Evolutionary conservation across 768 basidiomycete genomes (phyloP).

Genomic region (Trametes cinnabarina): DNA sequence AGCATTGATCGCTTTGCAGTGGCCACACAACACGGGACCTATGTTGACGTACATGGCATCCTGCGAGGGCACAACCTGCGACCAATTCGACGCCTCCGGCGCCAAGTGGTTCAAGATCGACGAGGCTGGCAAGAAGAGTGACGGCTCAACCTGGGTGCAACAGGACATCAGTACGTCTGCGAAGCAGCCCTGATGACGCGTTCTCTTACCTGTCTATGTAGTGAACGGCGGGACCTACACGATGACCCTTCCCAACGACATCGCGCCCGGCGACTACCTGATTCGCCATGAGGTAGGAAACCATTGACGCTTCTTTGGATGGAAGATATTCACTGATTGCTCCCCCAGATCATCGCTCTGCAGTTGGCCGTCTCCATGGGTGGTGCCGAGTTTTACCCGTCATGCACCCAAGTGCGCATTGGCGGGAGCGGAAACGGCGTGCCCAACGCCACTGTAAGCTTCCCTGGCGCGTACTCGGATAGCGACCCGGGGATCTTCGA

Average conservation of each 20-base stretch:
- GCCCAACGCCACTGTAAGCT: constrained; percentile 49
- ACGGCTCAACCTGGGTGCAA: constrained; percentile 30
- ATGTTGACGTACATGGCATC: constrained; percentile 72
- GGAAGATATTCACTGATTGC: not conserved
- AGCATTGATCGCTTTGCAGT: constrained; percentile 25
- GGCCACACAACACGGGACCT: constrained; percentile 65
- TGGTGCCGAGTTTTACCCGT: constrained; percentile 76
- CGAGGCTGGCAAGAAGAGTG: constrained; percentile 27
- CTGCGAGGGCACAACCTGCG: constrained; percentile 57
- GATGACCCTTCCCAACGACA: constrained; percentile 37
- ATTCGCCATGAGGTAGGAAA: constrained; percentile 59
- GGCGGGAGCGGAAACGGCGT: constrained; percentile 52
- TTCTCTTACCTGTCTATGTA: not conserved
- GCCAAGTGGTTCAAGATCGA: constrained; percentile 72
- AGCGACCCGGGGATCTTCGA: constrained; percentile 69
- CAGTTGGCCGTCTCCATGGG: constrained; percentile 32
- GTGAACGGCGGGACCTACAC: constrained; percentile 26
- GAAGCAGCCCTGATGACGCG: not conserved
- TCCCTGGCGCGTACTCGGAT: constrained; percentile 74
- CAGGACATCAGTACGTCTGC: constrained; percentile 27
- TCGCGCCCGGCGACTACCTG: constrained; percentile 70
- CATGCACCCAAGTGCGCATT: constrained; percentile 56
- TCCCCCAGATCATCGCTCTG: constrained; percentile 29
- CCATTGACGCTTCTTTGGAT: not conserved
- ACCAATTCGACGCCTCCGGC: constrained; percentile 53